Base-by-base conservation (phyloP, 768 basidiomycete genomes). In the Saitozyma sp. region DNA sequence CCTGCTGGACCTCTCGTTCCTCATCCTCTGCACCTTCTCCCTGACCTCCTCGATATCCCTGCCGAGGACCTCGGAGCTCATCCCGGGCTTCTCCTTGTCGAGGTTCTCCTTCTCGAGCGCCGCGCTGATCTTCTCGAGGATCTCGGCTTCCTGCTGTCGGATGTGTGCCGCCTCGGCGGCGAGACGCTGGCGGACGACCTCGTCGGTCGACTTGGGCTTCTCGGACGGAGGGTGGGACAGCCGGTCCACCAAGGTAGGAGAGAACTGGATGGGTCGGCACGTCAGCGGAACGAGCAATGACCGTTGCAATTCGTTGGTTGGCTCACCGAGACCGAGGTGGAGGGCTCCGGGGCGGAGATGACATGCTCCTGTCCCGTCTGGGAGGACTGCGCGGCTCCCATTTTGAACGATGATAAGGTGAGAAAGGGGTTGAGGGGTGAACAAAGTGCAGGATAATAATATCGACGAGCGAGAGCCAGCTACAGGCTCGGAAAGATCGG, bases 51-150 rank as follows among this genome's bases (percentile, higher is more conserved):
- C 78, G 40, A 80, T 76, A 68, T 80, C 79, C 63, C 76, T 66
- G 8, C 72, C 63, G 16, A 80, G 61, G 10, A 78, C 63, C 57
- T 75, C 74, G 16, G 63, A 65, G 53, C 69, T 67, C 74, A 75
- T 73, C 9, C 75, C 72, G 0, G 75, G 68, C 52, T 75, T 75
- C 62, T 79, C 76, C 61, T 73, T 73, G 57, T 79, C 71, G 41
- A 78, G 56, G 58, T 78, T 76, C 65, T 80, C 79, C 64, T 80
- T 79, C 53, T 78, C 77, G n/a, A 78, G 65, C n/a, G 78, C 78
- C 0, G 72, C 65, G 7, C 69, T 68, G 64, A 80, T 79, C 42
- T 68, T 68, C 10, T 66, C 59, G 43, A 76, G 58, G 56, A 80
- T 79, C 58, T 76, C 72, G 0, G 69, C 62, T 64, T 79, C 78